These are phyloP conservation scores for Flaveria sonorensis DNA, from an alignment of 129 eudicot genomes.

Conservation along the genomic window DNA sequence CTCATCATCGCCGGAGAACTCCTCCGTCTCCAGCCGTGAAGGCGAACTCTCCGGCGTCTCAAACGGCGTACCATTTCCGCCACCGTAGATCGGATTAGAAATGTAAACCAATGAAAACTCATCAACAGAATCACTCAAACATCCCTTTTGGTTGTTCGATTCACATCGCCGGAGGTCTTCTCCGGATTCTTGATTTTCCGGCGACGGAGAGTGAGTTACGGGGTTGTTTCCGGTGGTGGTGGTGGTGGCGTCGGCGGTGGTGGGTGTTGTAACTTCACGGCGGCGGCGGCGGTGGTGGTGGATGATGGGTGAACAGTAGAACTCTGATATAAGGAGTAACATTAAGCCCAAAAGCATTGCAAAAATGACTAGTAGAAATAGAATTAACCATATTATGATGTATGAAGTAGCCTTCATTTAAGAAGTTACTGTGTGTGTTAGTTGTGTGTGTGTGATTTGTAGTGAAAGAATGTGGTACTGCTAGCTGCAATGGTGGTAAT, in stretches of 20 bases:
- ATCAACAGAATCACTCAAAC: slow-evolving; percentile 26
- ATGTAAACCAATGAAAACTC: slow-evolving; percentile 55
- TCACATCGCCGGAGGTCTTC: slow-evolving; percentile 9
- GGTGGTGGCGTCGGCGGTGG: background rate
- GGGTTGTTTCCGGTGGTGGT: slow-evolving; percentile 3
- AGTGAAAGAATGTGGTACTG: slow-evolving; percentile 24
- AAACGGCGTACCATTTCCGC: slow-evolving; percentile 56
- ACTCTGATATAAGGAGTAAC: slow-evolving; percentile 67
- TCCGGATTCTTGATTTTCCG: slow-evolving; percentile 37
- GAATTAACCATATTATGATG: slow-evolving; percentile 64
- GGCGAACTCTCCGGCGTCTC: slow-evolving; percentile 84
- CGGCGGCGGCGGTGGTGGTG: slow-evolving; percentile 24
- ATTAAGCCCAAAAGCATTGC: slow-evolving; percentile 61
- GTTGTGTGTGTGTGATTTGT: slow-evolving; percentile 26
- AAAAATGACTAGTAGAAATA: slow-evolving; percentile 52
- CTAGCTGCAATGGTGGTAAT: slow-evolving; percentile 10
- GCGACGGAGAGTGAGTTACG: slow-evolving; percentile 18
- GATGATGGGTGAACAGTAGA: slow-evolving; percentile 62
- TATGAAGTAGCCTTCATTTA: slow-evolving; percentile 58
- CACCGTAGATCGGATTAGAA: slow-evolving; percentile 71
- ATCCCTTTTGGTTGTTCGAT: slow-evolving; percentile 22
- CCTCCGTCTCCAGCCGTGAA: slow-evolving; percentile 50
- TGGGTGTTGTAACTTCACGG: background rate
- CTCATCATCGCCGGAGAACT: slow-evolving; percentile 43
- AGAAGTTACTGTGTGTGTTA: slow-evolving; percentile 6